Conservation (phyloP, 805 yeast genomes). For the Pichia nanzhaoensis region DNA sequence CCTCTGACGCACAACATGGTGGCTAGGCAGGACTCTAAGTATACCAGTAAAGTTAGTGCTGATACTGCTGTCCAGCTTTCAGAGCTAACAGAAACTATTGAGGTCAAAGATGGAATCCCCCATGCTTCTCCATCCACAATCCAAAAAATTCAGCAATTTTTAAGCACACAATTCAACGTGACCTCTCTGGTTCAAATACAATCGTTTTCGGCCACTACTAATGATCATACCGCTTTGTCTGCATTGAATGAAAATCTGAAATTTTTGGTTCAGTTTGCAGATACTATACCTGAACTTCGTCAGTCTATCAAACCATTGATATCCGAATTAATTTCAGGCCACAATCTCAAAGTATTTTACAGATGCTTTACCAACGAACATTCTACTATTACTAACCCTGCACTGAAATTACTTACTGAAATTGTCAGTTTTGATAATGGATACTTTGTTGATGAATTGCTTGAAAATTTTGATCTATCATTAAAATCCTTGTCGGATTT, state of each 20-base stretch:
- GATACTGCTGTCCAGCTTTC: conserved; percentile 15
- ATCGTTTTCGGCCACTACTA: conserved; percentile 37
- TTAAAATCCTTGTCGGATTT: conserved; percentile 56
- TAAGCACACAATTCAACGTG: conserved; percentile 26
- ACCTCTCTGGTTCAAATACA: conserved; percentile 34
- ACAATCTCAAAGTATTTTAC: conserved; percentile 57
- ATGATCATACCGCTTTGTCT: conserved; percentile 48
- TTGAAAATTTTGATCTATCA: conserved; percentile 62
- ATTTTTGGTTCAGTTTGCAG: conserved; percentile 28
- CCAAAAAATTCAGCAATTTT: conserved; percentile 23
- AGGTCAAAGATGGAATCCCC: conserved; percentile 3
- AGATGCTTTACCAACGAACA: conserved; percentile 56
- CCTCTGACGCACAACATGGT: background rate
- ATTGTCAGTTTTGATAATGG: conserved; percentile 46
- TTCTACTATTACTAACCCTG: conserved; percentile 55
- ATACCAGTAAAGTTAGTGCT: conserved; percentile 5
- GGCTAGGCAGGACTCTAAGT: background rate
- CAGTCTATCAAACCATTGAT: conserved; percentile 35
- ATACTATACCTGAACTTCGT: conserved; percentile 15
- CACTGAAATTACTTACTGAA: conserved; percentile 48
- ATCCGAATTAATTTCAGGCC: conserved; percentile 43
- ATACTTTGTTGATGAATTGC: conserved; percentile 46
- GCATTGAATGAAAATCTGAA: conserved; percentile 37
- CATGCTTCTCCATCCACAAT: conserved; percentile 4
- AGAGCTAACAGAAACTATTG: conserved; percentile 15